Conservation (phyloP, 345 rosid species). For the Carallia pectinifolia region DNA sequence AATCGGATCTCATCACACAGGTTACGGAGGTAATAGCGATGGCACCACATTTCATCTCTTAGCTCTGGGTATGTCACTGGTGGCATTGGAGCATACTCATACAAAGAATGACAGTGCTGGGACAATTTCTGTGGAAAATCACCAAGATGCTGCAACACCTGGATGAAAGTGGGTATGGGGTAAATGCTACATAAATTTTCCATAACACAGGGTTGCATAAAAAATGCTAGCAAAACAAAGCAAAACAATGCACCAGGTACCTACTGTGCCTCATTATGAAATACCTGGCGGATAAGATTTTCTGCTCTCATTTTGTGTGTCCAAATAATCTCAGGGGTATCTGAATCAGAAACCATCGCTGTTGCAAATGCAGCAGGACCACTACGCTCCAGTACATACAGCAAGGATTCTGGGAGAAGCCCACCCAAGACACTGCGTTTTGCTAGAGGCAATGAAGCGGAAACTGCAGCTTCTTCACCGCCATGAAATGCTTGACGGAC, state of each 20-base stretch:
- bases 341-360: slow-evolving; percentile 98
- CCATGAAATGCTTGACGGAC: slow-evolving; percentile 99
- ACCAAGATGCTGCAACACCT: slow-evolving; percentile 99
- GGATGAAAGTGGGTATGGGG: slow-evolving; percentile 18
- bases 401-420: slow-evolving; percentile 93
- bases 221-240: slow-evolving; percentile 5
- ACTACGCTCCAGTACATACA: slow-evolving; percentile 96
- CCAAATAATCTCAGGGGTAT: slow-evolving; percentile 98
- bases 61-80: slow-evolving; percentile 98
- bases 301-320: slow-evolving; percentile 99
- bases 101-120: slow-evolving; percentile 92
- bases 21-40: slow-evolving; percentile 92
- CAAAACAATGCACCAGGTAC: slow-evolving; percentile 9
- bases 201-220: background rate
- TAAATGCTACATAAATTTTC: slow-evolving; percentile 5
- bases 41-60: slow-evolving; percentile 99
- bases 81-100: slow-evolving; percentile 99
- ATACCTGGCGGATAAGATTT: slow-evolving; percentile 93
- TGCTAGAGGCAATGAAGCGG: slow-evolving; percentile 91
- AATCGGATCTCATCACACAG: slow-evolving; percentile 91
- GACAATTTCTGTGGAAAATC: slow-evolving; percentile 96
- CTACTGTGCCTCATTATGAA: slow-evolving; percentile 8
- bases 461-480: slow-evolving; percentile 99
- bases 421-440: slow-evolving; percentile 99
- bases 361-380: slow-evolving; percentile 97